Percentiles rank a stretch among this genome's conserved stretches.
These are phyloP conservation scores for Bretschneidera sinensis DNA, from an alignment of 345 rosid genomes.

Conservation along the genomic window DNA sequence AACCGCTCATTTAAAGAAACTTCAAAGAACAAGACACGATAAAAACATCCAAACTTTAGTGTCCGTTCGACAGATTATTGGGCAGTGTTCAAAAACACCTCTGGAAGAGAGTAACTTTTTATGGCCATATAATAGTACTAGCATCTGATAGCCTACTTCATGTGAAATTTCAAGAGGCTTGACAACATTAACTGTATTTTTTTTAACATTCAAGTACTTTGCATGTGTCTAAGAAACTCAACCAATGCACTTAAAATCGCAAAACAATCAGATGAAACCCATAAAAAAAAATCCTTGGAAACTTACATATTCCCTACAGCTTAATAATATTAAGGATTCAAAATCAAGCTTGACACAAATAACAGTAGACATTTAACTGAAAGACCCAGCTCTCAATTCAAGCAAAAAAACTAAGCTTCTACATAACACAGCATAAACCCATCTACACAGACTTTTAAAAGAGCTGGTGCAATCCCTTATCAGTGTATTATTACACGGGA, in stretches of 20 bases:
- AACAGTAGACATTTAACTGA: background rate
- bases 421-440: background rate
- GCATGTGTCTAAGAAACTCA: background rate
- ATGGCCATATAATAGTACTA: background rate
- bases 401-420: background rate
- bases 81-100: background rate
- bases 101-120: background rate
- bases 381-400: background rate
- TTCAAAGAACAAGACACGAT: slow-evolving; percentile 4
- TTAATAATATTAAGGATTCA: background rate
- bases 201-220: too few species aligned
- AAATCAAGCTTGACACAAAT: background rate
- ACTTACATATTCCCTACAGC: background rate
- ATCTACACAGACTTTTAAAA: too few species aligned
- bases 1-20: slow-evolving; percentile 3
- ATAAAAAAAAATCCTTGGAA: background rate
- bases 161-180: background rate
- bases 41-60: slow-evolving; percentile 7
- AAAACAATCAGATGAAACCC: background rate
- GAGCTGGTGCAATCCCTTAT: slow-evolving; percentile 8
- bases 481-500: background rate
- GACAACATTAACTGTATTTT: background rate
- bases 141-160: background rate
- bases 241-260: background rate
- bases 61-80: background rate